These are phyloP conservation scores for Hsuehochloa calcarea DNA, from an alignment of 176 grass and related monocot genomes.

Conservation along the genomic window DNA sequence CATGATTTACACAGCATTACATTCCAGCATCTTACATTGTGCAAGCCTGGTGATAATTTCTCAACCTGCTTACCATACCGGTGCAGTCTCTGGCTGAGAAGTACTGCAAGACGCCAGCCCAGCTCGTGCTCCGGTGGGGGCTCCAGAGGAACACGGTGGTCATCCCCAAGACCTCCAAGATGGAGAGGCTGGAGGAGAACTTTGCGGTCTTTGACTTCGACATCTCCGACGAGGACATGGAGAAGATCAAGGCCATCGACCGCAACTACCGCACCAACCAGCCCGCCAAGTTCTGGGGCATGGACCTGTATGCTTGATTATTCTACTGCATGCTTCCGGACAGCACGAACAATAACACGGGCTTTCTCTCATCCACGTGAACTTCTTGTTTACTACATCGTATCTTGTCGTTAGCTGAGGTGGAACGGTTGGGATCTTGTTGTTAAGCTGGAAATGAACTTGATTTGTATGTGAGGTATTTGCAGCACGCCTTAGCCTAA, in stretches of 20 bases:
- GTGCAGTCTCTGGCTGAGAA: slow-evolving; percentile 69
- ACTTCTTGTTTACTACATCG: not conserved
- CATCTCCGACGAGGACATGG: slow-evolving; percentile 72
- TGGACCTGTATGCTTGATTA: slow-evolving; percentile 72
- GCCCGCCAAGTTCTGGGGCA: slow-evolving; percentile 92
- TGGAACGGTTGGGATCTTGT: not conserved
- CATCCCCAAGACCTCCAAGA: slow-evolving; percentile 88
- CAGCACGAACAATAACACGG: not conserved
- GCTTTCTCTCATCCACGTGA: not conserved
- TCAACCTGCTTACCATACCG: not conserved
- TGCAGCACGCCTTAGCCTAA: not conserved
- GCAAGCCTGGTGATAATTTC: not conserved
- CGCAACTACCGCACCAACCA: slow-evolving; percentile 77
- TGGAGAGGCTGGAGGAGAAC: slow-evolving; percentile 69
- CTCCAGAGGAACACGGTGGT: slow-evolving; percentile 88
- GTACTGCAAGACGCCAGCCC: slow-evolving; percentile 66
- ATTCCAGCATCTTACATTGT: no score
- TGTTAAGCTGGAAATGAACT: not conserved
- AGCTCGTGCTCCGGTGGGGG: slow-evolving; percentile 74
- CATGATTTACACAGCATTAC: not conserved
- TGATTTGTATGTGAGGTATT: not conserved
- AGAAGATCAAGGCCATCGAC: slow-evolving; percentile 75
- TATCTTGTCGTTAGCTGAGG: not conserved
- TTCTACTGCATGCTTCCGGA: not conserved
- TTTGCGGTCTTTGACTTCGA: slow-evolving; percentile 65